A percentile compares a stretch with the other conserved stretches of the same genome.
These are phyloP conservation scores for Colletotrichum filicis DNA, from an alignment of 2,329 filamentous ascomycete species.

Conservation along the genomic window DNA sequence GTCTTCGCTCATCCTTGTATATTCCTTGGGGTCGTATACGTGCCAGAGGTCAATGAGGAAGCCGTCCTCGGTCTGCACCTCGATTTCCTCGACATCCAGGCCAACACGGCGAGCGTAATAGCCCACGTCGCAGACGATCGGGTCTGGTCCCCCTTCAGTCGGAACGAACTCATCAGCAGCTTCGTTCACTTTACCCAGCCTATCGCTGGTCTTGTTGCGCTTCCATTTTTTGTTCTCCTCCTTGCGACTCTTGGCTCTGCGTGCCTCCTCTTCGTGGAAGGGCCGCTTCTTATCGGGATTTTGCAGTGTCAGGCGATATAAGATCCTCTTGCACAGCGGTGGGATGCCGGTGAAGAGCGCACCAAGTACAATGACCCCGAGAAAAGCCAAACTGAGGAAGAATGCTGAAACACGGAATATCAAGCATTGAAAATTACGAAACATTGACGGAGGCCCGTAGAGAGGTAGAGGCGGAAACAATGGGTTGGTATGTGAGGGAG, in stretches of 20 bases:
- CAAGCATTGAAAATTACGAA: constrained; percentile 73
- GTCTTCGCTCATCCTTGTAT: constrained; percentile 61
- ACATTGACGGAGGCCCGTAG: constrained; percentile 78
- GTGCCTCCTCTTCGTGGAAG: constrained; percentile 79
- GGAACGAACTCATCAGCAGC: constrained; percentile 72
- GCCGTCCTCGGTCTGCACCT: constrained; percentile 93
- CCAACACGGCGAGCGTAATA: constrained; percentile 92
- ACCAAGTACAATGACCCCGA: constrained; percentile 80
- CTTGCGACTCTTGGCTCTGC: constrained; percentile 65
- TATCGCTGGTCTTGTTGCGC: constrained; percentile 50
- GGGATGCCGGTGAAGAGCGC: constrained; percentile 76
- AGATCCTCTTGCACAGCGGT: constrained; percentile 56
- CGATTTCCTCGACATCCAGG: constrained; percentile 83
- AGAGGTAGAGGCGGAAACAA: constrained; percentile 86
- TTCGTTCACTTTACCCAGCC: constrained; percentile 53
- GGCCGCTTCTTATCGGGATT: constrained; percentile 71
- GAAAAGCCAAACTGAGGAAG: constrained; percentile 81
- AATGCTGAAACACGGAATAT: constrained; percentile 76
- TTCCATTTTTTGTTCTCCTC: constrained; percentile 73
- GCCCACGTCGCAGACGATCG: constrained; percentile 79
- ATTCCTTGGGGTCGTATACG: constrained; percentile 84
- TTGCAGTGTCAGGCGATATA: constrained; percentile 65
- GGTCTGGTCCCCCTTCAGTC: constrained; percentile 84
- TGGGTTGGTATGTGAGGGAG: constrained; percentile 78
- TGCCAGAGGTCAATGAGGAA: constrained; percentile 93